A percentile compares a stretch with the other conserved stretches of the same genome.
These are phyloP conservation scores for Cercospora zeae-maydis DNA, from an alignment of 2,329 filamentous ascomycete species.

Conservation along the genomic window DNA sequence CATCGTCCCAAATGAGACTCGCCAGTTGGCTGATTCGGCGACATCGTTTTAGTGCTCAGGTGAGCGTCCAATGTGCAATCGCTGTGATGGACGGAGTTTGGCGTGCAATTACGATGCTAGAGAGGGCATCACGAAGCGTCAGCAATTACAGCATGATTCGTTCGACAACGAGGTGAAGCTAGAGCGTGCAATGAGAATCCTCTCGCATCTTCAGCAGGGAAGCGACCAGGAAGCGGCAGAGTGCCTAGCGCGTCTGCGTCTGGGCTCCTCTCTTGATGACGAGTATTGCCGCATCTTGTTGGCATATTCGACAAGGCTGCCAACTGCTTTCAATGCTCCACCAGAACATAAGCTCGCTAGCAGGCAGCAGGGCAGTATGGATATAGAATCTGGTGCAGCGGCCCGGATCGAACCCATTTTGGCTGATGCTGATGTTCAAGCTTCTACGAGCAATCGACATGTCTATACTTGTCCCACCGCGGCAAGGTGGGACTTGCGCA, in stretches of 20 bases:
- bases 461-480: too few relatives aligned
- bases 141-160: conserved; percentile 18
- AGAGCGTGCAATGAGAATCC: conserved; percentile 10
- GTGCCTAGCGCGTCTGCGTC: neutral
- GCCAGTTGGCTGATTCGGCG: neutral
- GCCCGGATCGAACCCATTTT: too few relatives aligned
- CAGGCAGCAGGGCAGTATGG: too few relatives aligned
- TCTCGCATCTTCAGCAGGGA: neutral
- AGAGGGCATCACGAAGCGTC: conserved; percentile 22
- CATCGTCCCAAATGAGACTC: neutral
- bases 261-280: neutral
- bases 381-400: too few relatives aligned
- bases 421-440: too few relatives aligned
- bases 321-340: too few relatives aligned
- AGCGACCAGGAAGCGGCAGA: neutral
- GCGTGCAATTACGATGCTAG: conserved; percentile 22
- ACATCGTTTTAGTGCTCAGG: conserved; percentile 12
- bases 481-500: too few relatives aligned
- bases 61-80: conserved; percentile 16
- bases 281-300: neutral
- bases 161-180: conserved; percentile 7
- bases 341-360: too few relatives aligned
- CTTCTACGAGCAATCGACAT: too few relatives aligned
- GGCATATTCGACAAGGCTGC: too few relatives aligned
- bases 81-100: neutral